Evolutionary conservation across 2,329 filamentous ascomycete species (phyloP).

Genomic region (Aspergillus tamarii): DNA sequence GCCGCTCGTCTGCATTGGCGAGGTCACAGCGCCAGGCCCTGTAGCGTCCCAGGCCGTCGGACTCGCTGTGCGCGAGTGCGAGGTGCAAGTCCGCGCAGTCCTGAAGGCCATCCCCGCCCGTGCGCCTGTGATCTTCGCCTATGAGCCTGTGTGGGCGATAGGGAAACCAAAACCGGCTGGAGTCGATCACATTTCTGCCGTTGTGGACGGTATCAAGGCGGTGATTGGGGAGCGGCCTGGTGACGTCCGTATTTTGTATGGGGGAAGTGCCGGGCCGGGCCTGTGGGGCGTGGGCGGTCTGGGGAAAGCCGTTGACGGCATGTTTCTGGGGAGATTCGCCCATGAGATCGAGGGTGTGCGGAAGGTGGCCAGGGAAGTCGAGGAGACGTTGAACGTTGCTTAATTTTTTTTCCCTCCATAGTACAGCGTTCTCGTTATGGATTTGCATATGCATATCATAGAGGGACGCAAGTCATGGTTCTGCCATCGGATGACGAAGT

Average conservation of each 20-base stretch:
- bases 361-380: conserved; percentile 73
- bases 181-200: conserved; percentile 71
- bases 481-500: neutral
- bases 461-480: neutral
- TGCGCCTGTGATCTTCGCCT: conserved; percentile 75
- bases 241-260: conserved; percentile 73
- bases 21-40: conserved; percentile 58
- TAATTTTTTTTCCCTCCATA: neutral
- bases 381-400: conserved; percentile 41
- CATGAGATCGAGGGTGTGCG: conserved; percentile 74
- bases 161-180: conserved; percentile 72
- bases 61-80: conserved; percentile 67
- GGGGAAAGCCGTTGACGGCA: conserved; percentile 71
- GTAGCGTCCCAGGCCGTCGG: conserved; percentile 54
- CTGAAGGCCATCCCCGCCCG: conserved; percentile 63
- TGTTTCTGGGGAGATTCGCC: conserved; percentile 80
- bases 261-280: conserved; percentile 80
- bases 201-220: conserved; percentile 65
- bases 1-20: conserved; percentile 80
- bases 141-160: conserved; percentile 90
- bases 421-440: too few species aligned
- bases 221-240: conserved; percentile 59
- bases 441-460: neutral
- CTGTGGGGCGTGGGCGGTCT: conserved; percentile 62
- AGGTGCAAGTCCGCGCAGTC: conserved; percentile 66